Evolutionary conservation across 495 filamentous ascomycete genomes (phyloP).

Genomic region (Bryoglossum gracile): DNA sequence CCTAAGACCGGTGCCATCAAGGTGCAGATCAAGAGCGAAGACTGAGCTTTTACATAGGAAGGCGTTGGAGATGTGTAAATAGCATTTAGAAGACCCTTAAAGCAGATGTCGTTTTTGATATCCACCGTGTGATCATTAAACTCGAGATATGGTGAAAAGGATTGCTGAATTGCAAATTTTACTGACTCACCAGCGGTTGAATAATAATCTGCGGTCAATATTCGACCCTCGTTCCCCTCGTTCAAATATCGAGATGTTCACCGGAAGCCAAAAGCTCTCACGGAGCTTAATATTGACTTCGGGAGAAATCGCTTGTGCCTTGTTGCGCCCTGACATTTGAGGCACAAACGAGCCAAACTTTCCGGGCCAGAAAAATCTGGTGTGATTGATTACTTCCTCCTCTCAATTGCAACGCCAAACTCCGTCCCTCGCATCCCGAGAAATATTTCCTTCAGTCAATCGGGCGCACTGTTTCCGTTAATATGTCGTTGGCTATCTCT

Average conservation of each 20-base stretch:
- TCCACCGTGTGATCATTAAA: too few species aligned
- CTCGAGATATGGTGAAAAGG: too few species aligned
- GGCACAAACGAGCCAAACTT: too few species aligned
- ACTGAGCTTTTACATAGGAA: slow-evolving; percentile 8
- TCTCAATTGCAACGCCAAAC: slow-evolving; percentile 20
- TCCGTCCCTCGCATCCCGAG: slow-evolving; percentile 4
- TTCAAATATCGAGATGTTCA: too few species aligned
- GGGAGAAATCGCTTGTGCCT: too few species aligned
- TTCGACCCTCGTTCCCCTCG: too few species aligned
- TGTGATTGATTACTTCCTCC: slow-evolving; percentile 6
- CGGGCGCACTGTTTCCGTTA: slow-evolving; percentile 13
- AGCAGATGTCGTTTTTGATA: not conserved
- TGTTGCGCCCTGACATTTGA: too few species aligned
- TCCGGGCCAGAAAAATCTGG: slow-evolving; percentile 15
- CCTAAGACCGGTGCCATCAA: slow-evolving; percentile 93
- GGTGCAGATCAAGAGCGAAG: slow-evolving; percentile 72
- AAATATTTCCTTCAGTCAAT: slow-evolving; percentile 12
- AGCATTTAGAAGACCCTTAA: slow-evolving; percentile 4
- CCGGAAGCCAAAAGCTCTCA: too few species aligned
- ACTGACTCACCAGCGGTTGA: too few species aligned
- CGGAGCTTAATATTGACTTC: too few species aligned
- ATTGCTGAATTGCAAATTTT: too few species aligned
- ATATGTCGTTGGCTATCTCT: slow-evolving; percentile 34
- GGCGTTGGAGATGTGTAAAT: not conserved
- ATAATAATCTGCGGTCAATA: too few species aligned